phyloP scores from a whole-genome alignment of 768 basidiomycete species.

The Tremella mesenterica region DNA sequence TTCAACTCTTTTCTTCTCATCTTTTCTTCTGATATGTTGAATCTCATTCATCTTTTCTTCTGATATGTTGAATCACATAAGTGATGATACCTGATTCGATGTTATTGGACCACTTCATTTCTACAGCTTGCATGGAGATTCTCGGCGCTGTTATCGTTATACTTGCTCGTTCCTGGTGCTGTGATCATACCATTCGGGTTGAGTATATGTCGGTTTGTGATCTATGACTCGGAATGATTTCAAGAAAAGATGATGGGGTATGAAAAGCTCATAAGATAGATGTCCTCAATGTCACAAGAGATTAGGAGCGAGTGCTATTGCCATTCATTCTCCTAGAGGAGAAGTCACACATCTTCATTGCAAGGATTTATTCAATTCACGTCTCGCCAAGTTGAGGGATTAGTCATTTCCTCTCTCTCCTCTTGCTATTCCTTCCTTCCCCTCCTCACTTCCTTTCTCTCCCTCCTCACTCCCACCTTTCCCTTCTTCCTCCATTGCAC shows the following conservation, averaged over 20 bases:
- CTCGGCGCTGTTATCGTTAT: too few species aligned
- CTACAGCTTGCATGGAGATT: too few species aligned
- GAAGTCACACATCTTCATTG: constrained; percentile 97
- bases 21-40: not conserved
- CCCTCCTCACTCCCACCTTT: not conserved
- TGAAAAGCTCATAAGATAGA: constrained; percentile 46
- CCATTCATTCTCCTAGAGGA: constrained; percentile 83
- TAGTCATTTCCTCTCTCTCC: not conserved
- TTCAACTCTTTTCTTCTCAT: not conserved
- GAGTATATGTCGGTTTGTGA: too few species aligned
- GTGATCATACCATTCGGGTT: too few species aligned
- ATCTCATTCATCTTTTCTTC: not conserved
- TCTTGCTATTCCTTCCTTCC: not conserved
- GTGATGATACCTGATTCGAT: too few species aligned
- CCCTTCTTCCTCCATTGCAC: not conserved
- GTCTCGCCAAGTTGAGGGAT: constrained; percentile 24
- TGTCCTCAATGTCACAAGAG: constrained; percentile 95
- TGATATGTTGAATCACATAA: not conserved
- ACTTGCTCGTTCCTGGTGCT: too few species aligned
- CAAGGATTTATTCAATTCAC: constrained; percentile 57
- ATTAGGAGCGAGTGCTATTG: constrained; percentile 84
- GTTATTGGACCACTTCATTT: too few species aligned
- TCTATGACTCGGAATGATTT: too few species aligned
- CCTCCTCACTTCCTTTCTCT: not conserved
- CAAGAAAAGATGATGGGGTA: not conserved